These are phyloP conservation scores for Glomus cerebriforme DNA, from an alignment of 192 early-diverging fungal species.

Conservation along the genomic window DNA sequence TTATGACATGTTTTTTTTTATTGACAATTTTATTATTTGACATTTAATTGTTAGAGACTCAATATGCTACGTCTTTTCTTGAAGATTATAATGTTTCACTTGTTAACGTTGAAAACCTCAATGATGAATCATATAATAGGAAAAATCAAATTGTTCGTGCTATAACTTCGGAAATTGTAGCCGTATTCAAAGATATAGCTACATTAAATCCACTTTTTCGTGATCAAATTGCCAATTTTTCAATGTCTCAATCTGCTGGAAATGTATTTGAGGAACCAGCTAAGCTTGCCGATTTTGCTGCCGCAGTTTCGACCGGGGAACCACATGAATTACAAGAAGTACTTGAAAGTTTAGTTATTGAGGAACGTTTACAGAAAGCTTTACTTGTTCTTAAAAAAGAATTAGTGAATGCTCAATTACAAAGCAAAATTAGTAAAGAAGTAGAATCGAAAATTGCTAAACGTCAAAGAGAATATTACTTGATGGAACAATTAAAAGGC, in stretches of 20 bases:
- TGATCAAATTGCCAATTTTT: constrained; percentile 98
- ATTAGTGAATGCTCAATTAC: constrained; percentile 94
- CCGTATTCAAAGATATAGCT: constrained; percentile 96
- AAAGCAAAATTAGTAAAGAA: constrained; percentile 96
- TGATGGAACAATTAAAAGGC: constrained; percentile 99
- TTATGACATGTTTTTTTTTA: constrained; percentile 4
- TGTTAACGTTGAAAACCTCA: constrained; percentile 85
- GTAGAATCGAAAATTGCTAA: constrained; percentile 98
- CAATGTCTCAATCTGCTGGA: constrained; percentile 92
- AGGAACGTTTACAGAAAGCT: constrained; percentile 90
- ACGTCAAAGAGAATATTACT: constrained; percentile 96
- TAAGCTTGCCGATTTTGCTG: constrained; percentile 96
- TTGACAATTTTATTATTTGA: not conserved
- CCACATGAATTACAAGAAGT: constrained; percentile 91
- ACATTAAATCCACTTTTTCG: constrained; percentile 92
- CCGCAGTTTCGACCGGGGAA: constrained; percentile 92
- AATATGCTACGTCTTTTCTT: constrained; percentile 53
- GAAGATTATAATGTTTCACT: constrained; percentile 81
- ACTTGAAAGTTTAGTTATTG: constrained; percentile 83
- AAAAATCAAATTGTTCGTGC: constrained; percentile 89
- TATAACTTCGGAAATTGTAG: constrained; percentile 92
- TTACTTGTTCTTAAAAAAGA: constrained; percentile 96
- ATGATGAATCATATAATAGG: constrained; percentile 81
- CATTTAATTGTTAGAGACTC: constrained; percentile 1
- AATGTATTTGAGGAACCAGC: constrained; percentile 94